Evolutionary conservation across 208 protist genomes (phyloP), one percentile per base, ranked within the genome.

Genomic region (Leptomonas seymouri): DNA sequence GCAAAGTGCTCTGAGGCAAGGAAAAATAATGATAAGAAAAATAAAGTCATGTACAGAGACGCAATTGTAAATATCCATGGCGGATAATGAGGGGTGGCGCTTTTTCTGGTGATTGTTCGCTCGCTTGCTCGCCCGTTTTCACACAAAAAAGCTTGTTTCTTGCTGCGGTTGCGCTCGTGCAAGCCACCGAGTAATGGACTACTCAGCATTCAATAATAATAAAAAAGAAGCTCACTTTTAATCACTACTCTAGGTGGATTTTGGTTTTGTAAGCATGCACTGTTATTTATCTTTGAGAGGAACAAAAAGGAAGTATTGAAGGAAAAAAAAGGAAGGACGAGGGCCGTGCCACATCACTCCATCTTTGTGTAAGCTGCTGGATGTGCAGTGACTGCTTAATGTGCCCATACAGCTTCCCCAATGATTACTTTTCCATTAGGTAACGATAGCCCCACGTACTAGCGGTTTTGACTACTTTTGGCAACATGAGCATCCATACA

Each of bases 161-260:
- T 36, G 16, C n/a, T 31, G 7, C n/a, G 9, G 25, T 54, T 6
- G 49, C 49, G 6, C 16, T 9, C 50, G 30, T 56, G 28, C 50
- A 18, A 56, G 36, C 50, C 50, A 56, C 50, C 11, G 30, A 36
- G 23, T 27, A 53, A 21, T 23, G 23, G n/a, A 27, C 3, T 28
- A 53, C 9, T 39, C 34, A 39, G 3, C 34, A 12, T 39, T 12
- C 34, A 56, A 56, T n/a, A n/a, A n/a, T n/a, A 56, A 36, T 16
- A 20, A 18, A 56, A 18, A 56, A 56, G 36, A 34, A 56, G 28
- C 50, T 39, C 9, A 12, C 34, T 39, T 39, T 39, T 14, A 36
- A 41, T 67, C 20, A 15, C 21, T 69, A 20, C 42, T 23, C 51
- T 50, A 59, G 18, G 15, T 21, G 57, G 63, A n/a, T n/a, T 60